Evolutionary conservation across 176 grass and related monocot genomes (phyloP).

Genomic region (Triticum timopheevii): DNA sequence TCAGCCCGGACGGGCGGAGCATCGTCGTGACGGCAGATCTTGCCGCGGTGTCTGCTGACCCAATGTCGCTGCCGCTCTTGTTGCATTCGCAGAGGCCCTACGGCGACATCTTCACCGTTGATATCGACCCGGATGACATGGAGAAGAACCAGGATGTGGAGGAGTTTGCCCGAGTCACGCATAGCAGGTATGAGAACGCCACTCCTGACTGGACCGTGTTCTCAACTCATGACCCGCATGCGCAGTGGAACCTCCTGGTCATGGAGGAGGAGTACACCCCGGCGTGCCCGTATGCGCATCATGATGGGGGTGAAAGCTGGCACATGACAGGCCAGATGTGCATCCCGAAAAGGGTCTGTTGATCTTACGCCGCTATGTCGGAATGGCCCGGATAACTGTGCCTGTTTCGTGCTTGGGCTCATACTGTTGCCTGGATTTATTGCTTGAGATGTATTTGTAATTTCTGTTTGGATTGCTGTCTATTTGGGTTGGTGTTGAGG

Average conservation of each 20-base stretch:
- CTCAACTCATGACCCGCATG: conserved; percentile 21
- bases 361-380: not conserved
- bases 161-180: no score
- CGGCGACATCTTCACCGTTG: not conserved
- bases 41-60: conserved; percentile 26
- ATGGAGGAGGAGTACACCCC: not conserved
- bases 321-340: conserved; percentile 38
- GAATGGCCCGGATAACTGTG: no score
- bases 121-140: conserved; percentile 30
- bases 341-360: conserved; percentile 9
- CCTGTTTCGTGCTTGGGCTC: not conserved
- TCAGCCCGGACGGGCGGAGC: conserved; percentile 31
- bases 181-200: not conserved
- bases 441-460: no score
- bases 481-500: no score
- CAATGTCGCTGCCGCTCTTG: conserved; percentile 19
- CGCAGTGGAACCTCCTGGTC: conserved; percentile 24
- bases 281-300: conserved; percentile 15
- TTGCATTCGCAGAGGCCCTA: conserved; percentile 3
- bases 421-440: no score
- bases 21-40: conserved; percentile 28
- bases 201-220: conserved; percentile 39
- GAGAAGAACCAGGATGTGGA: no score
- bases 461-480: no score
- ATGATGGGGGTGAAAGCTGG: conserved; percentile 30